These are phyloP conservation scores for Bolboschoenus planiculmis DNA, from an alignment of 176 grass and related monocot species.

Conservation along the genomic window DNA sequence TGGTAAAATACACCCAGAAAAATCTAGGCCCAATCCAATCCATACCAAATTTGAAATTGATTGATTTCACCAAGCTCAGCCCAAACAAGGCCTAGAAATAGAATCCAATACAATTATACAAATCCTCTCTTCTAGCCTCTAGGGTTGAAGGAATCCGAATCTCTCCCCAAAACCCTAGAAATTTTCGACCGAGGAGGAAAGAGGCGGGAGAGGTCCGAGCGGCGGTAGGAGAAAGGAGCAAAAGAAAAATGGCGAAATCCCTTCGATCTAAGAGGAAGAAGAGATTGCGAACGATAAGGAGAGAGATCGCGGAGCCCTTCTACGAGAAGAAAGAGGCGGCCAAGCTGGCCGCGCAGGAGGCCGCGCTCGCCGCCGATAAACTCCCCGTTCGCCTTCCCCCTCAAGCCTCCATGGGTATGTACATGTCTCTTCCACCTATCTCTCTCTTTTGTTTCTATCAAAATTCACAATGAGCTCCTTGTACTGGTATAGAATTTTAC, in stretches of 20 bases:
- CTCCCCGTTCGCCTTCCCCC: conserved; percentile 44
- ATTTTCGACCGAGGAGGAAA: neutral
- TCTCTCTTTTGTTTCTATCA: neutral
- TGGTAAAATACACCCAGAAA: no score
- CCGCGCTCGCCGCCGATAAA: conserved; percentile 66
- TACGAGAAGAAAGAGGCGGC: conserved; percentile 89
- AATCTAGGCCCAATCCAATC: neutral
- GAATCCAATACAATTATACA: neutral
- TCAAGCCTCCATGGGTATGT: conserved; percentile 26
- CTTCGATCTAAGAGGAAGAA: conserved; percentile 84
- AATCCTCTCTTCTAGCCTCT: neutral
- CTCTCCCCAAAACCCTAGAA: conserved; percentile 56
- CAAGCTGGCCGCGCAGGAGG: conserved; percentile 78
- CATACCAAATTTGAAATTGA: neutral
- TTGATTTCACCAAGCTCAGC: neutral
- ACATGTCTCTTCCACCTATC: neutral
- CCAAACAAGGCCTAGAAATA: neutral
- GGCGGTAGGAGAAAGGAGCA: conserved; percentile 25
- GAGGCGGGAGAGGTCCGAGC: neutral
- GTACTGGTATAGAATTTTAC: neutral
- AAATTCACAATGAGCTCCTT: neutral
- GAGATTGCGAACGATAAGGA: conserved; percentile 64
- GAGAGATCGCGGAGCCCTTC: conserved; percentile 80
- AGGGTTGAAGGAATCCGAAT: neutral
- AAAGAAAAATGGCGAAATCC: conserved; percentile 85